Conservation (phyloP, 331 rosid species). For the Pyrus hybrid region DNA sequence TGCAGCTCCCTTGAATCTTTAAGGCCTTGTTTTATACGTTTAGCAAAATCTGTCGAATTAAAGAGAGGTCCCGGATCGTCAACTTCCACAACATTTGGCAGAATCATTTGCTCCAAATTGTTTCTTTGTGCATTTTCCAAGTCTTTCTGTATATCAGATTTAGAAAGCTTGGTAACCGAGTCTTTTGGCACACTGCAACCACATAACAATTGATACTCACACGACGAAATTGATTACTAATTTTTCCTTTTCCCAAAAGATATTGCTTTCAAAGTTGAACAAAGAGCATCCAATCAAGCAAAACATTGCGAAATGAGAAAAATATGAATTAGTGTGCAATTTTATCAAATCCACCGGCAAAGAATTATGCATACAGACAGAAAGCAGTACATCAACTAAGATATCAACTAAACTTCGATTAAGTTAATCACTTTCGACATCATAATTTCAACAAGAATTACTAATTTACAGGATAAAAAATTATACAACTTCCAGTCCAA, state of each 20-base stretch:
- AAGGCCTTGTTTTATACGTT: constrained; percentile 49
- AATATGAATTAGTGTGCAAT: neutral
- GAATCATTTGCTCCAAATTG: constrained; percentile 59
- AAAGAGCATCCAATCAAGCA: neutral
- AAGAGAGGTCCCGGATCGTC: constrained; percentile 55
- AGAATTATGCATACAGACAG: neutral
- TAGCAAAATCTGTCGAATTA: constrained; percentile 56
- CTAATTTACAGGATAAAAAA: too few species aligned
- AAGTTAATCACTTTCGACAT: neutral
- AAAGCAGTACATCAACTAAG: neutral
- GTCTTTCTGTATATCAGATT: constrained; percentile 61
- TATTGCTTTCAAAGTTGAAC: neutral
- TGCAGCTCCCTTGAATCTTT: constrained; percentile 71
- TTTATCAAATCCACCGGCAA: neutral
- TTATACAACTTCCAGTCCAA: neutral
- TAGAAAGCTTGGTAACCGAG: constrained; percentile 56
- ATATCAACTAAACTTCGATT: neutral
- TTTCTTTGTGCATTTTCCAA: constrained; percentile 71
- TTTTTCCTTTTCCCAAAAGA: neutral
- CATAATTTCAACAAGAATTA: neutral
- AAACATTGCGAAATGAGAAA: neutral
- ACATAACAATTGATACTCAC: constrained; percentile 17
- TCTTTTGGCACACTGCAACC: constrained; percentile 51
- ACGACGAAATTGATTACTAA: neutral
- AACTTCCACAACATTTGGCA: constrained; percentile 59